Evolutionary conservation across 164 flowering plant species (phyloP), one percentile per base, ranked within the genome.

Genomic region (Cinnamomum chago): DNA sequence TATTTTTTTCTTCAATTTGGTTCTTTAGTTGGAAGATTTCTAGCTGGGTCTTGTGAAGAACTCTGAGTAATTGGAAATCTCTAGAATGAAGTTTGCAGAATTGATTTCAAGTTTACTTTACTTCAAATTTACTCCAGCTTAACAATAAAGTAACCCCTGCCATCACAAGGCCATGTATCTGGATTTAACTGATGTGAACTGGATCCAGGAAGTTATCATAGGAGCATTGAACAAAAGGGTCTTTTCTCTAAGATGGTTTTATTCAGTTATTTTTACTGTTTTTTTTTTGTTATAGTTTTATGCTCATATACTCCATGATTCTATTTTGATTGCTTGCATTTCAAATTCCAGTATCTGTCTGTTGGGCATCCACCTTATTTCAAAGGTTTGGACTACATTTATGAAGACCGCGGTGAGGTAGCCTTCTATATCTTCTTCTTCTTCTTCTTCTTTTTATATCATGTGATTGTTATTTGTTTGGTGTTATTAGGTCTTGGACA

Each of bases 381-480:
- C 86, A 92, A 90, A 79, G 98, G 98, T 71, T 80, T 94, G 86
- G 95, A 92, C 81, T 94, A 94, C 83, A 94, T 94, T 20, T 94
- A 94, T 76, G 97, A 94, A 86, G 94, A 94, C 78, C 90, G 98
- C 23, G 98, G 98, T 12, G 98, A 93, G 97, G 94, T 91, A 76
- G 33, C 20, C 22, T 28, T 70, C 35, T 22, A 20, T 22, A 17
- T 27, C 58, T 27, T 9, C 20, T 71, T 71, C 27, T 52, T 18
- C 15, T 71, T 25, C 2, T 27, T 47, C 0, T 35, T 64, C 7
- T 25, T 30, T 3, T 30, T 24, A 20, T 73, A 52, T 30, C 20
- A 68, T 71, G 18, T 55, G 6, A 73, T 55, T 50, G 28, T 71
- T 72, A 7, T 22, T 3, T 68, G 60, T 66, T 50, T 75, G 70